These are phyloP conservation scores for Termitomyces bulborhizus DNA, from an alignment of 768 basidiomycete genomes.

Conservation along the genomic window DNA sequence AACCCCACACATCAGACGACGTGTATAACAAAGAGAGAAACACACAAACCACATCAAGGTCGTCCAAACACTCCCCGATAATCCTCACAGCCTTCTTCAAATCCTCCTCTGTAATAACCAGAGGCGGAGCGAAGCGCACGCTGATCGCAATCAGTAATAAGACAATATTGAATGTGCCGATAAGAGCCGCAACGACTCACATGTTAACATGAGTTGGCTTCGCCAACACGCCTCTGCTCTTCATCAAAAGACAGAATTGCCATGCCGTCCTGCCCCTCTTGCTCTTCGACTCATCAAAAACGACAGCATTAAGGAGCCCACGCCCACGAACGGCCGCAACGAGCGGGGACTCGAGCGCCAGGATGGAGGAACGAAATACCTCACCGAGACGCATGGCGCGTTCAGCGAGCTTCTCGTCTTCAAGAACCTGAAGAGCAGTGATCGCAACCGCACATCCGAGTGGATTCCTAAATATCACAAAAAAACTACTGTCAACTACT, in stretches of 20 bases:
- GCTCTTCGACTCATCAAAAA: conserved; percentile 83
- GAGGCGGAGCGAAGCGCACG: conserved; percentile 92
- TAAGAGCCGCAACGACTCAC: conserved; percentile 37
- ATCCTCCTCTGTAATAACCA: conserved; percentile 90
- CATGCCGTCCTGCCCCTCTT: conserved; percentile 80
- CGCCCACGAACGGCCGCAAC: conserved; percentile 77
- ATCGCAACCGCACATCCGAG: conserved; percentile 95
- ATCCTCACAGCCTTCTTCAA: conserved; percentile 66
- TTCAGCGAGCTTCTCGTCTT: conserved; percentile 79
- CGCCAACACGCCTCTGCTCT: conserved; percentile 86
- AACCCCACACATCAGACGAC: not conserved
- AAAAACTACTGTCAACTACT: no score
- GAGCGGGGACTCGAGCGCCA: conserved; percentile 59
- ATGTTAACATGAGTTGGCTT: conserved; percentile 96
- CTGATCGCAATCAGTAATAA: conserved; percentile 31
- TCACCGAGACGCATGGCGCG: conserved; percentile 77
- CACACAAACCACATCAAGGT: conserved; percentile 66
- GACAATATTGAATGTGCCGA: not conserved
- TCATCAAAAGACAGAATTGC: conserved; percentile 91
- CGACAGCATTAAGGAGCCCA: conserved; percentile 89
- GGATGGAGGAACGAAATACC: conserved; percentile 65
- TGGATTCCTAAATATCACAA: conserved; percentile 60
- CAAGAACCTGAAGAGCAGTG: conserved; percentile 86
- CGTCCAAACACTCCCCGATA: conserved; percentile 70
- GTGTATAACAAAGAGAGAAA: not conserved